Base-by-base conservation (phyloP, 208 protist species). In the Porcisia hertigi region DNA sequence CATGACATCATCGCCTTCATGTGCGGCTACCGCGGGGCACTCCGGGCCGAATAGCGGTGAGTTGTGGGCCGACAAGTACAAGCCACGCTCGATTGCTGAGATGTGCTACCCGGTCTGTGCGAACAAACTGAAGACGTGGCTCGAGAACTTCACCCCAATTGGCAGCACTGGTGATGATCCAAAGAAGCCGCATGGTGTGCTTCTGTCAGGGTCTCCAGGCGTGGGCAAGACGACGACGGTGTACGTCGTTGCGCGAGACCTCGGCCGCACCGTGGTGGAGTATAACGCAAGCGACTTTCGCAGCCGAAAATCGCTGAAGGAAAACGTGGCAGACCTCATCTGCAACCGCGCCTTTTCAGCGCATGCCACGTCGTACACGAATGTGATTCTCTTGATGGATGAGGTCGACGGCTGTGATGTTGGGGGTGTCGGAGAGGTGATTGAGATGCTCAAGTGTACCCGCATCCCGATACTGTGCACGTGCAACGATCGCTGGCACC, bases 321-420 rank as follows among this genome's bases (percentile, higher is more conserved):
- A 98, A 65, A 76, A 94, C 39, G 90, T 99, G 49, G 79, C 79
- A 14, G 78, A 85, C 62, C 63, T 96, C 18, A 88, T 92, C 9
- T 87, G 79, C 62, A 98, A 98, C 85, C 85, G 81, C 36, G 87
- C 86, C 64, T 97, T 99, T 62, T 81, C 80, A n/a, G 20, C 73
- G 8, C 45, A 77, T 34, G 85, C 81, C 53, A 84, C 75, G 3
- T 86, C 86, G n/a, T 90, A 96, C 75, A 85, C 92, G 11, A 94
- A 91, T n/a, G 83, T 88, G 53, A 69, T 98, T 55, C 81, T 98
- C 1, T 90, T 99, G 16, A 99, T 99, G 98, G 99, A 99, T 85
- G 99, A 99, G 88, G 98, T 99, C 20, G 99, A 99, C 80, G 99
- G 99, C 69, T 99, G 99, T 92, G 99, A 99, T 86, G 83, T 98